Evolutionary conservation across 2,329 filamentous ascomycete genomes (phyloP), one percentile per base, ranked within the genome.

Genomic region (Xylaria digitata): DNA sequence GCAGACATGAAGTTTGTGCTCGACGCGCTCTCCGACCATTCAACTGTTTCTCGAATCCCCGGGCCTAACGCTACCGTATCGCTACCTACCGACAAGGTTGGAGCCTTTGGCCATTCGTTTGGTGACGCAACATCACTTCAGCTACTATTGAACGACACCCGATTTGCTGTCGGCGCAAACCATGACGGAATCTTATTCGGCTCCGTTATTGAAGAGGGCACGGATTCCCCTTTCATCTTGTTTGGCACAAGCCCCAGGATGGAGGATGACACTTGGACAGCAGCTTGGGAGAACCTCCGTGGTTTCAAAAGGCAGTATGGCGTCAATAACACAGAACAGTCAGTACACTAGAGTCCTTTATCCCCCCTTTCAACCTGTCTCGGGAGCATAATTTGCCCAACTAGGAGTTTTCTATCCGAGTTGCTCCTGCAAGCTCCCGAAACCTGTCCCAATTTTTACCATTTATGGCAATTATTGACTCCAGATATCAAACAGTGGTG

Each of bases 61-160:
- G 48, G 58, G 11, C 48, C 53, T 21, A 26, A 23, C 9, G 8
- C 26, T 9, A 45, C 37, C 7, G 13, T 49, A 15, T 53, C 48
- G 9, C 11, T 61, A 1, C 48, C 32, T 15, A 52, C 58, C 5
- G 23, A 32, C 21, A 52, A 45, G 19, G 58, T 53, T 13, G 48
- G 48, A 1, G 49, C n/a, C 9, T 61, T 53, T 15, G 58, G 58
- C 2, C 58, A 61, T 21, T 61, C 58, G n/a, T 61, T 61, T n/a
- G 58, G 58, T 26, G 58, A 48, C 49, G 49, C 48, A 17, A 61
- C 58, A 3, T 37, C 58, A 6, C 40, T 61, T 19, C 48, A 52
- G 42, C 50, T 62, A n/a, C 30, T 55, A n/a, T n/a, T 42, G 17
- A 26, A 49, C 19, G 60, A 62, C 60, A 26, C 60, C 0, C 50